phyloP scores from a whole-genome alignment of 2,329 filamentous ascomycete genomes.

The Colletotrichum gloeosporioides region DNA sequence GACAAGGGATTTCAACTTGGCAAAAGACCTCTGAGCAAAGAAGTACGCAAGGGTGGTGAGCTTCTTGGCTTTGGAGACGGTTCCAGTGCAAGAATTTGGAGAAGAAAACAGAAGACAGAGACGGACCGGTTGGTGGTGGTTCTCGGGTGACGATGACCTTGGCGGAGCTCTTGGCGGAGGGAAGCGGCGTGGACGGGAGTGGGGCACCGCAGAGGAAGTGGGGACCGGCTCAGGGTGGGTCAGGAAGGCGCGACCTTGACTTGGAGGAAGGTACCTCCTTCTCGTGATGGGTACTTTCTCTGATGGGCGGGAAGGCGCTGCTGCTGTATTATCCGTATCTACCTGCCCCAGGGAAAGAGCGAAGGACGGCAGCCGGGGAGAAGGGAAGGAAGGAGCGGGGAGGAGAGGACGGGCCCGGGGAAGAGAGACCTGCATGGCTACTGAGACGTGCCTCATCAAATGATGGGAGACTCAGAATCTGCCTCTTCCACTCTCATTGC shows the following conservation, averaged over 20 bases:
- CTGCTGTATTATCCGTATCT: not conserved
- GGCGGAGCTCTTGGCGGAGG: slow-evolving; percentile 20
- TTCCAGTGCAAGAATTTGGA: not conserved
- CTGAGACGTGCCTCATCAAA: not conserved
- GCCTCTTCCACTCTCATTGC: not conserved
- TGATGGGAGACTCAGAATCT: not conserved
- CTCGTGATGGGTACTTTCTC: not conserved
- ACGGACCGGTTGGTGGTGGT: slow-evolving; percentile 16
- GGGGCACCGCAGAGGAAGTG: slow-evolving; percentile 8
- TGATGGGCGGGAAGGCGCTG: not conserved
- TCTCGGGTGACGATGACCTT: slow-evolving; percentile 22
- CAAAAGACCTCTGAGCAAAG: slow-evolving; percentile 10
- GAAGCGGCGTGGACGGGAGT: slow-evolving; percentile 16
- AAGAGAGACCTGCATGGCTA: not conserved
- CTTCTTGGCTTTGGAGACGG: slow-evolving; percentile 10
- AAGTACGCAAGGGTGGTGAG: slow-evolving; percentile 16
- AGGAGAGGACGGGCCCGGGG: not conserved
- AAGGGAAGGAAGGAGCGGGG: not conserved
- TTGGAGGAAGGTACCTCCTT: not conserved
- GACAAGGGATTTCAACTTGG: slow-evolving; percentile 17
- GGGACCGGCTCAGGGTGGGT: not conserved
- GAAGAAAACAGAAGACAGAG: not conserved
- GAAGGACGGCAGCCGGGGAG: not conserved
- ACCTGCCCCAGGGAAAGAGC: not conserved
- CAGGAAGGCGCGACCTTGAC: not conserved